A percentile compares a stretch with the other conserved stretches of the same genome.
phyloP scores from a whole-genome alignment of 495 filamentous ascomycete genomes.

The Gamarada debralockiae region DNA sequence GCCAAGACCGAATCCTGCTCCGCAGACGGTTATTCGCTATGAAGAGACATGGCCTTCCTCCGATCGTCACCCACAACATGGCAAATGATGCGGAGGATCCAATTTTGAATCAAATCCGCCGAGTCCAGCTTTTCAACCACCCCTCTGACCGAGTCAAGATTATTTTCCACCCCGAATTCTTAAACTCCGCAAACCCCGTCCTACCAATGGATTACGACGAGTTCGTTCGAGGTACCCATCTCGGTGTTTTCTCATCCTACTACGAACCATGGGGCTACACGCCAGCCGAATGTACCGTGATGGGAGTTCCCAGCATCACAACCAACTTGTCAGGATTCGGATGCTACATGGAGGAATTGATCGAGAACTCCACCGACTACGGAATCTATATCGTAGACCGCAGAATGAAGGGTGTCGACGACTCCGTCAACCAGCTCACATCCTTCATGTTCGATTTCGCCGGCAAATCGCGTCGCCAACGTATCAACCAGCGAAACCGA shows the following conservation, averaged over 20 bases:
- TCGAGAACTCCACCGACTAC: slow-evolving; percentile 96
- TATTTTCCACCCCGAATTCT: slow-evolving; percentile 96
- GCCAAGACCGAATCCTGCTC: slow-evolving; percentile 88
- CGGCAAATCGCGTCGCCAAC: slow-evolving; percentile 88
- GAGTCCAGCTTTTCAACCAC: slow-evolving; percentile 96
- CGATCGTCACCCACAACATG: slow-evolving; percentile 99
- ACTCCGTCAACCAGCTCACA: slow-evolving; percentile 91
- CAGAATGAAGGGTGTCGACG: slow-evolving; percentile 91
- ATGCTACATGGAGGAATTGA: slow-evolving; percentile 99
- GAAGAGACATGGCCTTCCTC: slow-evolving; percentile 85
- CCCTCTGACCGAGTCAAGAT: slow-evolving; percentile 93
- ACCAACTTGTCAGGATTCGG: slow-evolving; percentile 97
- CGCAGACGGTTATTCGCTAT: slow-evolving; percentile 90
- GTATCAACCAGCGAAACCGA: slow-evolving; percentile 98
- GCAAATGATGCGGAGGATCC: slow-evolving; percentile 89
- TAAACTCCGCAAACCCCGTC: slow-evolving; percentile 92
- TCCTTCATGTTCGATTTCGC: slow-evolving; percentile 94
- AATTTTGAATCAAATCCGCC: slow-evolving; percentile 91
- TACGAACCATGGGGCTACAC: slow-evolving; percentile 99
- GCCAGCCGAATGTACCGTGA: slow-evolving; percentile 96
- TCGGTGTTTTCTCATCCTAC: slow-evolving; percentile 95
- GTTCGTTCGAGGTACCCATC: slow-evolving; percentile 93
- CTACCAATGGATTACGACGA: slow-evolving; percentile 97
- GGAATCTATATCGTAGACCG: slow-evolving; percentile 99
- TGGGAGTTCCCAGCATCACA: slow-evolving; percentile 98